These are phyloP conservation scores for Xylariaceae sp. DNA, from an alignment of 2,329 filamentous ascomycete genomes.

Conservation along the genomic window DNA sequence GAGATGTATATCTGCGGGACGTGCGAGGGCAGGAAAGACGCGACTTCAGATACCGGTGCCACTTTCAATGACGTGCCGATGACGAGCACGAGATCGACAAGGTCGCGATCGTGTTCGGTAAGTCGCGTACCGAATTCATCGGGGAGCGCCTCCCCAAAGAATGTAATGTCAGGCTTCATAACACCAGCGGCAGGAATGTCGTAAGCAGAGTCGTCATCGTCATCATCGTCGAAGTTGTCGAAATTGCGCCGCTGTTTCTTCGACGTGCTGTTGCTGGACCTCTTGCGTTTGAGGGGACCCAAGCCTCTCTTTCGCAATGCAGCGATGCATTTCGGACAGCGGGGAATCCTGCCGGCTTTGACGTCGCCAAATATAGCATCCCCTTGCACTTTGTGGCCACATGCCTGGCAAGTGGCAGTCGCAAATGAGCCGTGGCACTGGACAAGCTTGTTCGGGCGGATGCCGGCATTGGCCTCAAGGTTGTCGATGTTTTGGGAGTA, in stretches of 20 bases:
- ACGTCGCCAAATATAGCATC: constrained; percentile 78
- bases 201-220: constrained; percentile 51
- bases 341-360: constrained; percentile 68
- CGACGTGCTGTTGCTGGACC: constrained; percentile 40
- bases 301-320: constrained; percentile 42
- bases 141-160: constrained; percentile 90
- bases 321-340: constrained; percentile 67
- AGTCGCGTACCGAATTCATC: constrained; percentile 78
- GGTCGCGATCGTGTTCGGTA: constrained; percentile 73
- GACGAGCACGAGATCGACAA: constrained; percentile 85
- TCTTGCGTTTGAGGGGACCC: constrained; percentile 51
- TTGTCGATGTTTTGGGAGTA: constrained; percentile 99
- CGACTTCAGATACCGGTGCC: constrained; percentile 88
- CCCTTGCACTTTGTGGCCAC: constrained; percentile 68
- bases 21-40: constrained; percentile 70
- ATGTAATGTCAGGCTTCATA: constrained; percentile 98
- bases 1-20: constrained; percentile 91
- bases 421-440: constrained; percentile 97
- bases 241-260: constrained; percentile 32
- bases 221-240: constrained; percentile 44
- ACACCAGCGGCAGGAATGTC: constrained; percentile 68
- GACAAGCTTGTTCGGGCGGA: constrained; percentile 75
- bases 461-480: constrained; percentile 81
- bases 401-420: constrained; percentile 83
- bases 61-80: constrained; percentile 97